Evolutionary conservation across 2,329 filamentous ascomycete genomes (phyloP).

Genomic region (Xenoacremonium recifei): DNA sequence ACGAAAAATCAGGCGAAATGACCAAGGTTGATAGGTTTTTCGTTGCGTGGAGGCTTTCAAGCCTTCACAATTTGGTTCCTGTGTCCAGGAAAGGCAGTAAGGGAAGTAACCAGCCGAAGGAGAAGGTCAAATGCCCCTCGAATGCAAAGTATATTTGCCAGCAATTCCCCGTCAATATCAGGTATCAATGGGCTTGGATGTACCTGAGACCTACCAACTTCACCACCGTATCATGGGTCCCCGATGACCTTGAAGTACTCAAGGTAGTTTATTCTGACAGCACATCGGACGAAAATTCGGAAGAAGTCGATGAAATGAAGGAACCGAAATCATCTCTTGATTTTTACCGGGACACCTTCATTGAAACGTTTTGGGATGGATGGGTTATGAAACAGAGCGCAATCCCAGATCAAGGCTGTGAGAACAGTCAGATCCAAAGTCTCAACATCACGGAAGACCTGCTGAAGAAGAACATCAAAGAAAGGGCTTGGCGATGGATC

Average conservation of each 20-base stretch:
- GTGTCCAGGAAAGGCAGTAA: background rate
- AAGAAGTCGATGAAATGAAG: too few relatives aligned
- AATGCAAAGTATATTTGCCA: background rate
- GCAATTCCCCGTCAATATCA: background rate
- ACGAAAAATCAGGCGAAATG: background rate
- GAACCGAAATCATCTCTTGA: too few relatives aligned
- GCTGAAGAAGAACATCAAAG: background rate
- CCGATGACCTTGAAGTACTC: too few relatives aligned
- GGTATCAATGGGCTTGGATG: background rate
- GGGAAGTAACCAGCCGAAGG: background rate
- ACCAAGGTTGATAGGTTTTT: background rate
- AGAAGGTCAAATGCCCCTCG: background rate
- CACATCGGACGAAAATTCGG: too few relatives aligned
- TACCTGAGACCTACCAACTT: too few relatives aligned
- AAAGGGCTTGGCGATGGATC: conserved; percentile 9
- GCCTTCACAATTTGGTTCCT: background rate
- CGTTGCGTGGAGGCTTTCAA: background rate
- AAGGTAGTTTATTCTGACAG: too few relatives aligned
- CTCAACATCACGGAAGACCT: background rate
- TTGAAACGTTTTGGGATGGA: too few relatives aligned
- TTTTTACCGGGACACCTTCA: too few relatives aligned
- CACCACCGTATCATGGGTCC: too few relatives aligned
- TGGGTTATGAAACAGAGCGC: too few relatives aligned
- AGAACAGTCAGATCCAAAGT: too few relatives aligned
- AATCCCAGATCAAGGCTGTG: too few relatives aligned